A percentile compares a stretch with the other conserved stretches of the same genome.
Evolutionary conservation across 2,329 filamentous ascomycete genomes (phyloP).

Genomic region (Ilyonectria sp.): DNA sequence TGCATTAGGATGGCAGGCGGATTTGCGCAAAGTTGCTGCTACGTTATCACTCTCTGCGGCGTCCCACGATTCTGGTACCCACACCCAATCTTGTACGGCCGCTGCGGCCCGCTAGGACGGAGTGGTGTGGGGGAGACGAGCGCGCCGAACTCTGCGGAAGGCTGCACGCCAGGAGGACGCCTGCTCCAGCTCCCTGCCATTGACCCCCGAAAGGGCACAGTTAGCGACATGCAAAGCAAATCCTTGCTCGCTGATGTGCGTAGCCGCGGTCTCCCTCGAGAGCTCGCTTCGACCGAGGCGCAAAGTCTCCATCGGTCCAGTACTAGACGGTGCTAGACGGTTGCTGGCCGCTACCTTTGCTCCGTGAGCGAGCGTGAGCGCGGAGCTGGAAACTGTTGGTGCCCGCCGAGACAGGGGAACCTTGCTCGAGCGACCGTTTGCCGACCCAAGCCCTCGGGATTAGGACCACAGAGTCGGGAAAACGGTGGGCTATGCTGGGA

Average conservation of each 20-base stretch:
- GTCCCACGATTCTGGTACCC: constrained; percentile 35
- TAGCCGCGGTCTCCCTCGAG: constrained; percentile 33
- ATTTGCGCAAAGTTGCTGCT: constrained; percentile 29
- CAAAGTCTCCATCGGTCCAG: constrained; percentile 2
- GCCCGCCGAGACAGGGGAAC: constrained; percentile 47
- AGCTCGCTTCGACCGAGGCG: constrained; percentile 10
- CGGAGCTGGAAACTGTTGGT: constrained; percentile 31
- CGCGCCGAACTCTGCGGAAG: constrained; percentile 35
- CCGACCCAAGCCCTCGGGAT: constrained; percentile 55
- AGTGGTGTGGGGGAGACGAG: constrained; percentile 42
- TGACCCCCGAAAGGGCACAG: constrained; percentile 14
- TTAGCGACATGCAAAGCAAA: constrained; percentile 24
- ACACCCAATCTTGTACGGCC: constrained; percentile 42
- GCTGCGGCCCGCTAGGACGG: constrained; percentile 47
- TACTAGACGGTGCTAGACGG: not conserved
- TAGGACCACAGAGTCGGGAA: constrained; percentile 51
- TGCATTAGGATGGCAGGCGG: constrained; percentile 27
- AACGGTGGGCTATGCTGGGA: constrained; percentile 43
- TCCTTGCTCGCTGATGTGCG: constrained; percentile 26
- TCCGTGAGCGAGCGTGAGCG: constrained; percentile 17
- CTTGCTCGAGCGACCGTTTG: constrained; percentile 51
- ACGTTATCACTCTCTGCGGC: constrained; percentile 34
- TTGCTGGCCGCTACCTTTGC: constrained; percentile 14
- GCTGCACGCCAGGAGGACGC: constrained; percentile 38
- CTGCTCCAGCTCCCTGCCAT: constrained; percentile 32